Conservation (phyloP, 257 asterid species). For the Petunia axillaris region DNA sequence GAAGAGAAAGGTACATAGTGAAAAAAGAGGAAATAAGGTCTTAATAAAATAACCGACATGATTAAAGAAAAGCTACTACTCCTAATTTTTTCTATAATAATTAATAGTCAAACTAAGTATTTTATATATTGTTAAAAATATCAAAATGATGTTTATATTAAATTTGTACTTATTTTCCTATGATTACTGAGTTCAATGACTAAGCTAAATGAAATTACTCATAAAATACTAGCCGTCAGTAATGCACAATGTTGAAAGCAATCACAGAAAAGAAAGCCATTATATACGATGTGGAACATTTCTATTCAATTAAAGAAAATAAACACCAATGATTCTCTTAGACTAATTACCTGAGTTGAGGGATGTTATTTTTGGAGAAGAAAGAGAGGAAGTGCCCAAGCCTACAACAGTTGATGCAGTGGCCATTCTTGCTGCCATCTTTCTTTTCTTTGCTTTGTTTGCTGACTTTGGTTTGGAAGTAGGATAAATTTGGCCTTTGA, state of each 20-base stretch:
- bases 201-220: too few relatives aligned
- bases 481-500: not conserved
- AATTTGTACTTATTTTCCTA: not conserved
- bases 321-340: too few relatives aligned
- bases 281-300: too few relatives aligned
- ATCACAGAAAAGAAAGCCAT: too few relatives aligned
- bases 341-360: conserved; percentile 53
- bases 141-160: not conserved
- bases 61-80: too few relatives aligned
- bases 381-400: conserved; percentile 55
- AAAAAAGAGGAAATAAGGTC: not conserved
- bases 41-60: too few relatives aligned
- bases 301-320: too few relatives aligned
- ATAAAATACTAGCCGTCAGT: too few relatives aligned
- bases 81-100: too few relatives aligned
- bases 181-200: not conserved
- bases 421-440: conserved; percentile 68
- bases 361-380: conserved; percentile 52
- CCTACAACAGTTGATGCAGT: conserved; percentile 70
- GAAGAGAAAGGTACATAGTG: not conserved
- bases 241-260: too few relatives aligned
- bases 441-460: not conserved
- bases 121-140: too few relatives aligned
- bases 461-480: conserved; percentile 9
- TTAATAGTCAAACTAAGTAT: not conserved